phyloP scores from a whole-genome alignment of 2,329 filamentous ascomycete genomes.

The Calonectria pseudoreteaudii region DNA sequence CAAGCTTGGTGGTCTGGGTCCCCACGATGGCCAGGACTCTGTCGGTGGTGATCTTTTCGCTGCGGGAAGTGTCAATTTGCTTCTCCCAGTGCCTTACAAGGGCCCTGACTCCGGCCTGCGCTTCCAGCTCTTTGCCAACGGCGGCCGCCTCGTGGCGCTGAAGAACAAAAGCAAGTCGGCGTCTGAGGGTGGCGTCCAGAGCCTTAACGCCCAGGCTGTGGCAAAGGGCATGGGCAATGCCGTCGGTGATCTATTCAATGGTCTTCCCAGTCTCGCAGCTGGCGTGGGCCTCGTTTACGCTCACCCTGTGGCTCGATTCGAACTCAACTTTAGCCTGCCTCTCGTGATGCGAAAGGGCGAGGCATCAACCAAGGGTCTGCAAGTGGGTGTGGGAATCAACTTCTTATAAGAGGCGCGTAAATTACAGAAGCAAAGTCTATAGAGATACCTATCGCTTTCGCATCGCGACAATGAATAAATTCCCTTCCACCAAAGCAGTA shows the following conservation, averaged over 20 bases:
- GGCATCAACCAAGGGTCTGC: constrained; percentile 88
- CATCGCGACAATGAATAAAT: not conserved
- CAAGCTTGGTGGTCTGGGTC: constrained; percentile 87
- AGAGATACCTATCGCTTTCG: not conserved
- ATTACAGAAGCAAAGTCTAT: not conserved
- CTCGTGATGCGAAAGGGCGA: constrained; percentile 85
- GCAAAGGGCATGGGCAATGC: constrained; percentile 69
- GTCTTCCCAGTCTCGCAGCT: constrained; percentile 85
- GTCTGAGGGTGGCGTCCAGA: constrained; percentile 46
- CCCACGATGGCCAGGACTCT: constrained; percentile 85
- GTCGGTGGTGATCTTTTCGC: constrained; percentile 94
- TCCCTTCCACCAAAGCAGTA: not conserved
- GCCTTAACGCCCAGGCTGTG: constrained; percentile 59
- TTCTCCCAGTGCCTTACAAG: constrained; percentile 85
- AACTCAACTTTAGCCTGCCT: constrained; percentile 94
- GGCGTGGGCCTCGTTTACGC: constrained; percentile 94
- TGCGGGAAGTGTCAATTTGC: constrained; percentile 86
- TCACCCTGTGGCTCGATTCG: constrained; percentile 91
- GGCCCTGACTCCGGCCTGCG: constrained; percentile 87
- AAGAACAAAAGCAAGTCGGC: constrained; percentile 66
- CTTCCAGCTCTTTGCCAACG: constrained; percentile 91
- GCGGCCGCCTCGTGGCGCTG: constrained; percentile 84
- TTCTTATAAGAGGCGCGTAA: constrained; percentile 75
- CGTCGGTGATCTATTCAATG: constrained; percentile 76
- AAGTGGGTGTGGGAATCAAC: constrained; percentile 96